phyloP scores from a whole-genome alignment of 1,139 yeast genomes.

The Debaryomyces robertsiae region DNA sequence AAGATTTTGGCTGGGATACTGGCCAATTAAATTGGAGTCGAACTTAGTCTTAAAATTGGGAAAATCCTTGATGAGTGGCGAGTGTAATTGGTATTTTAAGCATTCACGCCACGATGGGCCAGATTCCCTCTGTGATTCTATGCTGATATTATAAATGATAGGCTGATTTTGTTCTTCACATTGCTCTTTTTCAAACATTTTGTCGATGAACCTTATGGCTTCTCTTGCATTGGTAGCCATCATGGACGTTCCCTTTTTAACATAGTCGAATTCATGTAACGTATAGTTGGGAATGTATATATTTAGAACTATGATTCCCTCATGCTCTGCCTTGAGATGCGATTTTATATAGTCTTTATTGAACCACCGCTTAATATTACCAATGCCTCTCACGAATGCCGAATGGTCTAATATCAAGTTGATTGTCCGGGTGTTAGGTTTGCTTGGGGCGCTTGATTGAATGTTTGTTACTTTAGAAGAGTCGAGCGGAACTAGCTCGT shows the following conservation, averaged over 20 bases:
- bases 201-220: conserved; percentile 56
- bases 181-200: conserved; percentile 27
- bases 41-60: conserved; percentile 45
- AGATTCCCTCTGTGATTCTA: conserved; percentile 42
- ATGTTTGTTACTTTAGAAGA: conserved; percentile 2
- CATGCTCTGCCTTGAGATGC: conserved; percentile 17
- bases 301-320: conserved; percentile 28
- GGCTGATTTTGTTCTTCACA: conserved; percentile 12
- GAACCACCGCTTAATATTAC: conserved; percentile 60
- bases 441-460: conserved; percentile 1
- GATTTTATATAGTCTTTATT: conserved; percentile 38
- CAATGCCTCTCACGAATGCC: conserved; percentile 60
- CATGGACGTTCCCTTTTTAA: conserved; percentile 56
- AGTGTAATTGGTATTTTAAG: conserved; percentile 41
- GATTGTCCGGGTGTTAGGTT: conserved; percentile 15
- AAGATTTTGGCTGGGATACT: conserved; percentile 12
- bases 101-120: conserved; percentile 57
- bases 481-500: conserved; percentile 16
- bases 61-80: conserved; percentile 50
- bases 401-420: conserved; percentile 59
- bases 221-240: conserved; percentile 60
- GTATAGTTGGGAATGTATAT: conserved; percentile 56
- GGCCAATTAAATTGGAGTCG: conserved; percentile 32
- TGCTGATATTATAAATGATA: conserved; percentile 24
- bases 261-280: conserved; percentile 56